phyloP scores from a whole-genome alignment of 768 basidiomycete genomes.

The Holtermannia corniformis region DNA sequence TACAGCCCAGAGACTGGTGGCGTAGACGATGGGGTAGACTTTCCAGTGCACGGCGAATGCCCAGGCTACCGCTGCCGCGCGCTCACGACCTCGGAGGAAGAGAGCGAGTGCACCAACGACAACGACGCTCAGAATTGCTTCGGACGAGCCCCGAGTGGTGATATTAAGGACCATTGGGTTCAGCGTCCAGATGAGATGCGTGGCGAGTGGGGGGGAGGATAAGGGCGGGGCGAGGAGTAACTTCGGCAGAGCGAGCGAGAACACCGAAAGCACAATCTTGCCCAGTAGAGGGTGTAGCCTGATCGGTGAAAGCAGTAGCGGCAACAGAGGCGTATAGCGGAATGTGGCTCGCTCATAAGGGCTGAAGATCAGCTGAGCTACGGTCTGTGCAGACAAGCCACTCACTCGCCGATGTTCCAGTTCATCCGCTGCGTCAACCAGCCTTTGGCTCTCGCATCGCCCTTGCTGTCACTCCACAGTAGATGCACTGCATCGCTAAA shows the following conservation, averaged over 20 bases:
- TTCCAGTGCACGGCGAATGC: conserved; percentile 92
- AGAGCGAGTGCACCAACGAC: conserved; percentile 48
- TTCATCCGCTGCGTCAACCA: conserved; percentile 44
- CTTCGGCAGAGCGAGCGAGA: conserved; percentile 60
- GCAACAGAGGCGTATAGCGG: conserved; percentile 89
- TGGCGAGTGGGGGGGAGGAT: conserved; percentile 3
- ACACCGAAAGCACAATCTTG: conserved; percentile 74
- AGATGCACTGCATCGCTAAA: conserved; percentile 75
- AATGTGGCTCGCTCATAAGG: conserved; percentile 89
- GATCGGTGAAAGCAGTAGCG: conserved; percentile 72
- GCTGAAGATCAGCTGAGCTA: conserved; percentile 45
- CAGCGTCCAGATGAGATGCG: conserved; percentile 58
- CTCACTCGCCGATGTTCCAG: conserved; percentile 65
- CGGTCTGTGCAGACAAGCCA: conserved; percentile 17
- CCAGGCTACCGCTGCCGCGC: conserved; percentile 58
- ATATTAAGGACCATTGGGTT: conserved; percentile 94
- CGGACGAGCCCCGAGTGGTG: conserved; percentile 92
- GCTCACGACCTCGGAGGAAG: conserved; percentile 39
- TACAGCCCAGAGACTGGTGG: conserved; percentile 58
- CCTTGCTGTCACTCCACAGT: conserved; percentile 42
- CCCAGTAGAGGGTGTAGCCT: conserved; percentile 78
- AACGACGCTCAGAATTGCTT: conserved; percentile 70
- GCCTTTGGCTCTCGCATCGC: conserved; percentile 45
- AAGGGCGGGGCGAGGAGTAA: conserved; percentile 16
- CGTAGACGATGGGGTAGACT: conserved; percentile 90